Base-by-base conservation (phyloP, 164 flowering plant species). In the Kingdonia uniflora region DNA sequence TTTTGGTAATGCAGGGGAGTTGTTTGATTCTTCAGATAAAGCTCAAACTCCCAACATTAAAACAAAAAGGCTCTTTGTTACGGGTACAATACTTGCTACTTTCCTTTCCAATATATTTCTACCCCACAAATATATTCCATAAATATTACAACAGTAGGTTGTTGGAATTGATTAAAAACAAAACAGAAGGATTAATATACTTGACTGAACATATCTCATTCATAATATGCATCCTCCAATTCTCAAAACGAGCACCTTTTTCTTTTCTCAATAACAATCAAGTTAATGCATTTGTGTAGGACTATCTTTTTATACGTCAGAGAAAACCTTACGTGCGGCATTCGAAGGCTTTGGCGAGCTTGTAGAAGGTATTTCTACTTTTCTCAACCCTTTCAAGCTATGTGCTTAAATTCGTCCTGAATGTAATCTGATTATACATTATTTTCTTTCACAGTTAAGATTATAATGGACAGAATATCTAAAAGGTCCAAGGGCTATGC, bases 401-500 rank as follows among this genome's bases (percentile, higher is more conserved):
- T 29, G 8, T 29, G 35, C 6, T 3, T 29, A 29, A 3, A 29
- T 29, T 8, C 19, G n/a, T 41, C n/a, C n/a, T 47, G 14, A 47
- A 20, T 23, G 25, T 5, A 20, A 21, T n/a, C n/a, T n/a, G n/a
- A n/a, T n/a, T n/a, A n/a, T n/a, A n/a, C n/a, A n/a, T n/a, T 14
- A 16, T 5, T 14, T 52, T 57, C 19, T 59, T 50, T 19, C 5
- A 44, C 80, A 91, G 98, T 81, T 43, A 87, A 79, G 66, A 71
- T 91, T 46, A 85, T 91, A 58, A 91, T 87, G 96, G 98, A 91
- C 72, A 87, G 85, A 71, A 85, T 91, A 51, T 91, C 98, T 5
- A 91, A 91, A 66, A 77, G 98, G 62, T 87, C 98, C 37, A 91
- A 85, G 72, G 98, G 96, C 40, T 91, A 80, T 74, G 96, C 90